Evolutionary conservation across 495 filamentous ascomycete genomes (phyloP), one percentile per base, ranked within the genome.

Genomic region (Collariella sp.): DNA sequence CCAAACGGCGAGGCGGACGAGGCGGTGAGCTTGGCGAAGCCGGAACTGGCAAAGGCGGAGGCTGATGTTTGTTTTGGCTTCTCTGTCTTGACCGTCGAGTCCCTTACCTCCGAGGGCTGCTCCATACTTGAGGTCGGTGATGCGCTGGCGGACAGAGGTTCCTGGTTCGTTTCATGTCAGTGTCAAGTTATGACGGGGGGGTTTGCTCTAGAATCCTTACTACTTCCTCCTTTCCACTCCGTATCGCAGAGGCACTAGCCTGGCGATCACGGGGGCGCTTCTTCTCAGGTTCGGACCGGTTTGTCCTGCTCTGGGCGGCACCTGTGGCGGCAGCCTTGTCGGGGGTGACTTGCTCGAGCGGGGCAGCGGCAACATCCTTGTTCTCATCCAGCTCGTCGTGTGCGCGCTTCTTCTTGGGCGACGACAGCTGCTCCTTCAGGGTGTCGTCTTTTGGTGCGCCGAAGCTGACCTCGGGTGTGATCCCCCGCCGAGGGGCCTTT

Each of bases 371-470:
- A 15, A 60, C 67, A 29, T 74, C 72, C 46, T 62, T 65, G 39
- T 63, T 57, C 35, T 68, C 60, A 41, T 79, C 75, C 1, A 79
- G 68, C 60, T 79, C 73, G 50, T 76, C 76, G 52, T 75, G 74
- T 24, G 73, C 76, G 46, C 78, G 67, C 66, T 81, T 81, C 67
- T 80, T 81, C 70, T 80, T 81, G 29, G 78, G 78, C 6, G 76
- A 79, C 16, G 71, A 67, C 13, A 80, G 49, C 44, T 72, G 65
- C 50, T 78, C 75, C 57, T 62, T 71, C 58, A 76, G 52, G 10
- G 61, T 60, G 24, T 73, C 67, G 46, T 63, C 63, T n/a, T 60
- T 65, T 1, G 59, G 51, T 5, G 69, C 60, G 40, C 60, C 46
- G 20, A 64, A 58, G 35, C 54, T 59, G 48, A 53, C 57, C 33